These are phyloP conservation scores for Decorospora gaudefroyi DNA, from an alignment of 2,329 filamentous ascomycete species.

Conservation along the genomic window DNA sequence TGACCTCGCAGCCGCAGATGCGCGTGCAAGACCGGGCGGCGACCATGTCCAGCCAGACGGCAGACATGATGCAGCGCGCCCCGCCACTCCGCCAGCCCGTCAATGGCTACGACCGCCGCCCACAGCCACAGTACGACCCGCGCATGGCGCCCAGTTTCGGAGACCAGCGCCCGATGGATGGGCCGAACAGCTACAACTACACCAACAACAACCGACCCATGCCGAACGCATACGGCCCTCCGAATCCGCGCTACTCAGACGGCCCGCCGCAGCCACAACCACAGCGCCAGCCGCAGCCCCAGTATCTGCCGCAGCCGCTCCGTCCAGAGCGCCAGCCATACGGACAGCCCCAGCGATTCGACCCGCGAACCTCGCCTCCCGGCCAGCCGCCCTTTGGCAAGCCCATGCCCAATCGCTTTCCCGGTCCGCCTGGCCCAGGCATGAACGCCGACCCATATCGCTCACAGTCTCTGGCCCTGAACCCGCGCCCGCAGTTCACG, in stretches of 20 bases:
- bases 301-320: slow-evolving; percentile 64
- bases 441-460: slow-evolving; percentile 84
- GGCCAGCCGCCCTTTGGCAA: slow-evolving; percentile 59
- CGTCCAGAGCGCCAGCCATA: slow-evolving; percentile 71
- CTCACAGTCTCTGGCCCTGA: slow-evolving; percentile 87
- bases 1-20: slow-evolving; percentile 77
- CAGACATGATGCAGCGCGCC: slow-evolving; percentile 63
- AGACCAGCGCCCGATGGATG: slow-evolving; percentile 36
- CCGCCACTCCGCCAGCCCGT: slow-evolving; percentile 63
- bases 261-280: slow-evolving; percentile 34
- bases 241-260: slow-evolving; percentile 43
- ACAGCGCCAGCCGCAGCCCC: slow-evolving; percentile 55
- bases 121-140: slow-evolving; percentile 37
- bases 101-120: slow-evolving; percentile 48
- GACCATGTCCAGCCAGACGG: slow-evolving; percentile 60
- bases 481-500: slow-evolving; percentile 74
- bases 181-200: slow-evolving; percentile 34
- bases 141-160: slow-evolving; percentile 31
- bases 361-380: slow-evolving; percentile 60
- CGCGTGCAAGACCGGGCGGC: slow-evolving; percentile 71
- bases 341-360: slow-evolving; percentile 71
- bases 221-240: slow-evolving; percentile 49
- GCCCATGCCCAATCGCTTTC: slow-evolving; percentile 61
- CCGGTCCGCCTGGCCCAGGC: slow-evolving; percentile 63
- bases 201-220: slow-evolving; percentile 41